Evolutionary conservation across 495 filamentous ascomycete genomes (phyloP).

Genomic region (Aspergillus panamensis): DNA sequence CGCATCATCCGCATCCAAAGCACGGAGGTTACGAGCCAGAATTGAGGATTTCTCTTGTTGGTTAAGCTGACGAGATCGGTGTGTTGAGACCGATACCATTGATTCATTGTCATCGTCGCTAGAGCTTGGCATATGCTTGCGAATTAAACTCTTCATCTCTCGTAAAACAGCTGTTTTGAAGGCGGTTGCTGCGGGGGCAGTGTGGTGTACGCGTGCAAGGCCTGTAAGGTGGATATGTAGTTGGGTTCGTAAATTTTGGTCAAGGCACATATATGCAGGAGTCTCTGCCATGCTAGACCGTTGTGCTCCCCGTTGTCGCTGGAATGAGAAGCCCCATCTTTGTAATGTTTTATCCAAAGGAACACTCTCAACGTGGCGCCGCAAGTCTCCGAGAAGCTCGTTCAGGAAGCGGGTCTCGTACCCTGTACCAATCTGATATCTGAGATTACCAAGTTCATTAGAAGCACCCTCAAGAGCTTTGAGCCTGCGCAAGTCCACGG

Average conservation of each 20-base stretch:
- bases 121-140: conserved; percentile 80
- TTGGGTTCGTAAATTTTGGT: conserved; percentile 62
- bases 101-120: conserved; percentile 92
- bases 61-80: conserved; percentile 63
- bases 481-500: conserved; percentile 70
- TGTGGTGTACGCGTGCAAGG: conserved; percentile 72
- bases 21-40: conserved; percentile 86
- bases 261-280: conserved; percentile 70
- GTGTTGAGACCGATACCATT: conserved; percentile 80
- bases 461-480: conserved; percentile 78
- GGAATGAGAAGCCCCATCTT: conserved; percentile 65
- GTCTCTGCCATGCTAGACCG: conserved; percentile 61
- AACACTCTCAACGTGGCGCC: conserved; percentile 75
- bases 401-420: conserved; percentile 81
- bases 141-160: conserved; percentile 84
- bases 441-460: conserved; percentile 68
- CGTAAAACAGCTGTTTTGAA: conserved; percentile 84
- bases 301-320: conserved; percentile 62
- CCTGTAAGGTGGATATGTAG: conserved; percentile 69
- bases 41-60: conserved; percentile 87
- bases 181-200: conserved; percentile 72
- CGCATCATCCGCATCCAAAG: conserved; percentile 76
- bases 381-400: conserved; percentile 73
- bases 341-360: conserved; percentile 69
- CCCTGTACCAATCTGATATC: conserved; percentile 75